Evolutionary conservation across 1,284 basidiomycete species (phyloP), one percentile per base, ranked within the genome.

Genomic region (Cryptococcus sp.): DNA sequence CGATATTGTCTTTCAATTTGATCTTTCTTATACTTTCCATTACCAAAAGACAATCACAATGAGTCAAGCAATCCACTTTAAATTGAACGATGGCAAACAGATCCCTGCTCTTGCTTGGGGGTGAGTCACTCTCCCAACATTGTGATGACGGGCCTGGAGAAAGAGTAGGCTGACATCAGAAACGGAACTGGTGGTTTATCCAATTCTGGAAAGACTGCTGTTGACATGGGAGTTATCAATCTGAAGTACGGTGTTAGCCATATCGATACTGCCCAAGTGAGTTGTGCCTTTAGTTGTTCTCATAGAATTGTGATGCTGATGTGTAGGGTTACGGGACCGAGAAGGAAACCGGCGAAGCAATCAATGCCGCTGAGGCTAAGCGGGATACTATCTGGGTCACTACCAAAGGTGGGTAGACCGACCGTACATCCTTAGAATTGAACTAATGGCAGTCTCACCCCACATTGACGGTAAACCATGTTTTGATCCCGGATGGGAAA

Each of bases 331-430:
- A 70, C 54, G 49, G 64, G 22, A 75, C 72, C 4, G 75, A 78
- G 52, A 64, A 61, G 19, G 76, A 78, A 52, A 72, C 77, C 9
- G 75, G 72, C 1, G 66, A 60, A 11, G 75, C 75, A 0, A 64
- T 80, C 53, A 67, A 70, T 50, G 69, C 74, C 32, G 64, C 68
- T 11, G 76, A 76, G 0, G 59, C 78, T 32, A 65, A 70, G 51
- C 66, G 77, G 32, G 68, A 75, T 45, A 71, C 79, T n/a, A 63
- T 80, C 37, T 80, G 76, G 66, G 67, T 80, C 50, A 80, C 78
- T 28, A 84, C 81, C 39, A 84, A 85, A 61, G 41, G 68, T 67
- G 46, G 34, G 67, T 36, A n/a, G n/a, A n/a, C n/a, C n/a, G n/a
- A n/a, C n/a, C n/a, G n/a, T n/a, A 36, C 65, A n/a, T n/a, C n/a